phyloP scores from a whole-genome alignment of 768 basidiomycete genomes.

The Auriculariales sp. region DNA sequence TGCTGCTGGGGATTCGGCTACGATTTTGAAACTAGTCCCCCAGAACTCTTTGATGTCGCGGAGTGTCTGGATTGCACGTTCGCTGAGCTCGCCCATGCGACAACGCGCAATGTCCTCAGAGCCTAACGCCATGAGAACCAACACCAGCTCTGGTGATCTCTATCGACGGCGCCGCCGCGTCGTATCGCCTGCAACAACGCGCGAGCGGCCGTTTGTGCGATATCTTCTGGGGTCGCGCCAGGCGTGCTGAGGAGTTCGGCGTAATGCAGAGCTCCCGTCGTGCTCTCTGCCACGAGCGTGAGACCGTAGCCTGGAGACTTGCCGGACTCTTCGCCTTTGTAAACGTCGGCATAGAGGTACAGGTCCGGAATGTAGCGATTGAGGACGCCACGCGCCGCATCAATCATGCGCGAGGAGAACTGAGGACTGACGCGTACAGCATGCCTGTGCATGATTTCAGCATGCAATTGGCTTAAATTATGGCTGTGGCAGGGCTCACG shows the following conservation, averaged over 20 bases:
- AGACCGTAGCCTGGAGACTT: slow-evolving; percentile 98
- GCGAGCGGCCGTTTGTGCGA: slow-evolving; percentile 70
- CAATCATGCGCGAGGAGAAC: slow-evolving; percentile 96
- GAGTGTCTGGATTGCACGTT: slow-evolving; percentile 80
- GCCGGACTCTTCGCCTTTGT: slow-evolving; percentile 93
- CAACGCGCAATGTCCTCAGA: slow-evolving; percentile 93
- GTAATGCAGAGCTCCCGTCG: slow-evolving; percentile 77
- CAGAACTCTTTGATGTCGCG: slow-evolving; percentile 72
- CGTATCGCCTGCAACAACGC: slow-evolving; percentile 66
- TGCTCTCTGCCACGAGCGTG: slow-evolving; percentile 81
- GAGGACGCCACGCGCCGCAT: slow-evolving; percentile 78
- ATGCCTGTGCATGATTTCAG: slow-evolving; percentile 38
- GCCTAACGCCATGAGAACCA: slow-evolving; percentile 89
- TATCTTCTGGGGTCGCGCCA: slow-evolving; percentile 81
- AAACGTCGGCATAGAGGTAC: slow-evolving; percentile 95
- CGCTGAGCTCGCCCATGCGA: slow-evolving; percentile 69
- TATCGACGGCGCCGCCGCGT: slow-evolving; percentile 80
- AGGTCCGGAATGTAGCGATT: slow-evolving; percentile 97
- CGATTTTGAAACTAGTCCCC: slow-evolving; percentile 87
- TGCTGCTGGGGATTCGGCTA: slow-evolving; percentile 33
- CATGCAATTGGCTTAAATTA: background rate
- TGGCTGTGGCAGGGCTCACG: slow-evolving; percentile 38
- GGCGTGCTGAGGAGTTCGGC: slow-evolving; percentile 76
- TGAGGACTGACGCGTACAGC: slow-evolving; percentile 94
- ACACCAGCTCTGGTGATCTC: slow-evolving; percentile 76